These are phyloP conservation scores for Cyclotella sp. DNA, from an alignment of 108 stramenopile species.

Conservation along the genomic window DNA sequence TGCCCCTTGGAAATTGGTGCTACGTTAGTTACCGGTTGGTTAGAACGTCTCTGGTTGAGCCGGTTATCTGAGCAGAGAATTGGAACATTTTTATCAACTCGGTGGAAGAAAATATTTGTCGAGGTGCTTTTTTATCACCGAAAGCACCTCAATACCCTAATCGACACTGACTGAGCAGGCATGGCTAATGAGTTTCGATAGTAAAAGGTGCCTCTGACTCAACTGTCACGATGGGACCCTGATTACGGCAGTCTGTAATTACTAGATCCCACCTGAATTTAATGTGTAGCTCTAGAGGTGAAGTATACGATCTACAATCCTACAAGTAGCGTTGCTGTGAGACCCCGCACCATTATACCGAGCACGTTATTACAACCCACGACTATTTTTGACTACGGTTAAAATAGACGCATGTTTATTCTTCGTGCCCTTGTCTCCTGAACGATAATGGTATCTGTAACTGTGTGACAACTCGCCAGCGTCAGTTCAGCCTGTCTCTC, in stretches of 20 bases:
- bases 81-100: background rate
- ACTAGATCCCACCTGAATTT: too few species aligned
- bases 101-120: background rate
- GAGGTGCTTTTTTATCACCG: background rate
- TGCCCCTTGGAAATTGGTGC: background rate
- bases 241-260: too few species aligned
- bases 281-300: too few species aligned
- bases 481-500: conserved; percentile 4
- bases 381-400: too few species aligned
- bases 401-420: too few species aligned
- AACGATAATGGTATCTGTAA: conserved; percentile 3
- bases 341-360: too few species aligned
- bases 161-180: background rate
- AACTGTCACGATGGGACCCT: background rate
- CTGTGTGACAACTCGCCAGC: conserved; percentile 9
- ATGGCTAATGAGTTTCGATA: background rate
- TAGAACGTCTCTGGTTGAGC: too few species aligned
- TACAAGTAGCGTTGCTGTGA: too few species aligned
- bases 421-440: background rate
- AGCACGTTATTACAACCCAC: too few species aligned
- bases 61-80: background rate
- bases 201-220: background rate
- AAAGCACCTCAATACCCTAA: background rate
- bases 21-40: background rate
- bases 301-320: too few species aligned